These are phyloP conservation scores for Glaciozyma antarctica DNA, from an alignment of 768 basidiomycete species.

Conservation along the genomic window DNA sequence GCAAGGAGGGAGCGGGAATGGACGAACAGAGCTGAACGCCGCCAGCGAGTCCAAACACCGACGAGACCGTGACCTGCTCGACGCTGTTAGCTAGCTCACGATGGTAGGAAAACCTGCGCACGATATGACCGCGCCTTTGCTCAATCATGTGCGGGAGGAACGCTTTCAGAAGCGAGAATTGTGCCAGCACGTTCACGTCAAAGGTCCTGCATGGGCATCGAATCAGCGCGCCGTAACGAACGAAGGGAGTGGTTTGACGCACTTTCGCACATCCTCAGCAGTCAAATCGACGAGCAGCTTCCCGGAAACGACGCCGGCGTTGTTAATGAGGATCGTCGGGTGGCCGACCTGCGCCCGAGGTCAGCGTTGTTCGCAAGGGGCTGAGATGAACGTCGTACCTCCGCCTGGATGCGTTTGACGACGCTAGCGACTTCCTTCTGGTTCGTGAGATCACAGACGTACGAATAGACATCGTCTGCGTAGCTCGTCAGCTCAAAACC, in stretches of 20 bases:
- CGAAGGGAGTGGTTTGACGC: slow-evolving; percentile 21
- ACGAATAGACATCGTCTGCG: not conserved
- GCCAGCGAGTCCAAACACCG: slow-evolving; percentile 53
- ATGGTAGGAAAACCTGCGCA: not conserved
- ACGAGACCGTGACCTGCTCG: slow-evolving; percentile 59
- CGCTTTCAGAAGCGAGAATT: slow-evolving; percentile 83
- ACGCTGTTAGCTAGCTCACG: not conserved
- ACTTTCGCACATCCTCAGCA: slow-evolving; percentile 73
- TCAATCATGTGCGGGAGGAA: slow-evolving; percentile 57
- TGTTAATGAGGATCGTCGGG: slow-evolving; percentile 75
- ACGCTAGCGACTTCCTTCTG: not conserved
- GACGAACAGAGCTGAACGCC: slow-evolving; percentile 6
- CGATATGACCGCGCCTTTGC: not conserved
- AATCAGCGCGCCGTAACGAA: not conserved
- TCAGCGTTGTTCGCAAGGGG: not conserved
- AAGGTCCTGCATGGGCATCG: slow-evolving; percentile 57
- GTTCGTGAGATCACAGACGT: not conserved
- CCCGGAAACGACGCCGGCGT: slow-evolving; percentile 87
- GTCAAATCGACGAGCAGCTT: slow-evolving; percentile 70
- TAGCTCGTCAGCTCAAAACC: not conserved
- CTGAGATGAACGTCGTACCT: not conserved
- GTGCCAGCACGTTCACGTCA: slow-evolving; percentile 71
- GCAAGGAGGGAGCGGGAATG: not conserved
- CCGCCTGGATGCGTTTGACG: not conserved
- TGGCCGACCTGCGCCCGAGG: slow-evolving; percentile 13